Evolutionary conservation across 257 asterid species (phyloP), one percentile per base, ranked within the genome.

Genomic region (Capsicum rhomboideum): DNA sequence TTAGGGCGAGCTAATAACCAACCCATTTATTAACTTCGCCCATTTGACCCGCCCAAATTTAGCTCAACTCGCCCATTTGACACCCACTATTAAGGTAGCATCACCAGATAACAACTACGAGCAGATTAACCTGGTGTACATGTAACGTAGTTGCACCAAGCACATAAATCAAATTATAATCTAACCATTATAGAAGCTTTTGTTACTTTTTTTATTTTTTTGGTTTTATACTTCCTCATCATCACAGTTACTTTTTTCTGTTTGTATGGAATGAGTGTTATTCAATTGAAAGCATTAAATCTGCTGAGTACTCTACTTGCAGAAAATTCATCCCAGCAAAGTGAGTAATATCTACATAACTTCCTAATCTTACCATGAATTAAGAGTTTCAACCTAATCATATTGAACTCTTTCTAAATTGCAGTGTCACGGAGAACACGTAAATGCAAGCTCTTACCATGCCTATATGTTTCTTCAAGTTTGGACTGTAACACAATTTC

Each of bases 401-500:
- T 23, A 49, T 49, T 49, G 42, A 14, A 49, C 42, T 46, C 42
- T 23, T 75, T 23, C 55, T 75, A 75, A 75, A 75, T 75, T 46
- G 61, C 21, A 49, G 80, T 3, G 40, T 75, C 55, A 54, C 28
- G n/a, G 56, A 42, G 56, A 79, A 28, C 29, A 82, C 64, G 74
- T 46, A 55, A 64, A 67, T n/a, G 55, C 61, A 21, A 69, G 29
- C 75, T 56, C 90, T 89, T 93, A 96, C 99, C 99, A 96, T 94
- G 95, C 99, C 99, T 88, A 96, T 93, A 83, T 92, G 95, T 85
- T 92, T 94, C 97, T 94, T 96, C 99, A 96, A 92, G 83, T 96
- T 96, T 67, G 98, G 93, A 78, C 87, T 93, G 89, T 96, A 96
- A 85, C 93, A 85, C 86, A 96, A 90, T 89, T 96, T 96, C 90